phyloP scores from a whole-genome alignment of 352 stramenopile genomes.

The Phytophthora meadii region DNA sequence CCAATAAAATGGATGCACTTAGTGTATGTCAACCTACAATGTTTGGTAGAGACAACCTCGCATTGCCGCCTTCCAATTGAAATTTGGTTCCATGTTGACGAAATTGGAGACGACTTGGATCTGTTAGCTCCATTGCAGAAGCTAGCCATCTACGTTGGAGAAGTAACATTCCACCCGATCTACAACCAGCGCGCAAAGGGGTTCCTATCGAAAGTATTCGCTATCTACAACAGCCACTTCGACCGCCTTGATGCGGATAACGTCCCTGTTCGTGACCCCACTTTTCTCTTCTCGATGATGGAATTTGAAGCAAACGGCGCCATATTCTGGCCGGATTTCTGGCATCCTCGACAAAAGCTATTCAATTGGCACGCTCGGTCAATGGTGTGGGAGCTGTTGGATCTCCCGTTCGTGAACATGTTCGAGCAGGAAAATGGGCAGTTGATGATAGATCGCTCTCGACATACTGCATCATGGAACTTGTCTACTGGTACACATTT shows the following conservation, averaged over 20 bases:
- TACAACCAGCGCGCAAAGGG: conserved; percentile 37
- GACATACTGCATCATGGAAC: conserved; percentile 24
- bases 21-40: too few relatives aligned
- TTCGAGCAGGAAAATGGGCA: conserved; percentile 76
- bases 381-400: conserved; percentile 61
- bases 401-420: conserved; percentile 53
- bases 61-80: conserved; percentile 13
- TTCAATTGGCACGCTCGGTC: conserved; percentile 63
- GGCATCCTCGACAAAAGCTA: conserved; percentile 54
- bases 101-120: conserved; percentile 29
- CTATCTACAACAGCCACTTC: conserved; percentile 54
- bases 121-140: conserved; percentile 28
- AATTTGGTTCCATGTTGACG: conserved; percentile 51
- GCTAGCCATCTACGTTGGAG: conserved; percentile 31
- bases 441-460: conserved; percentile 51
- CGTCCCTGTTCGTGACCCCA: conserved; percentile 50
- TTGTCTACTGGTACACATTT: conserved; percentile 51
- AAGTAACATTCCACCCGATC: conserved; percentile 38
- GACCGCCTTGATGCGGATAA: conserved; percentile 65
- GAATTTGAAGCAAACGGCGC: conserved; percentile 50
- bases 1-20: too few relatives aligned
- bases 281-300: conserved; percentile 29
- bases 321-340: conserved; percentile 79
- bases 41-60: too few relatives aligned
- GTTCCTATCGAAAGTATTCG: conserved; percentile 60